Percentiles rank a stretch among this genome's conserved stretches.
Conservation (phyloP, 2,329 filamentous ascomycete species). For the Claviceps sp. region DNA sequence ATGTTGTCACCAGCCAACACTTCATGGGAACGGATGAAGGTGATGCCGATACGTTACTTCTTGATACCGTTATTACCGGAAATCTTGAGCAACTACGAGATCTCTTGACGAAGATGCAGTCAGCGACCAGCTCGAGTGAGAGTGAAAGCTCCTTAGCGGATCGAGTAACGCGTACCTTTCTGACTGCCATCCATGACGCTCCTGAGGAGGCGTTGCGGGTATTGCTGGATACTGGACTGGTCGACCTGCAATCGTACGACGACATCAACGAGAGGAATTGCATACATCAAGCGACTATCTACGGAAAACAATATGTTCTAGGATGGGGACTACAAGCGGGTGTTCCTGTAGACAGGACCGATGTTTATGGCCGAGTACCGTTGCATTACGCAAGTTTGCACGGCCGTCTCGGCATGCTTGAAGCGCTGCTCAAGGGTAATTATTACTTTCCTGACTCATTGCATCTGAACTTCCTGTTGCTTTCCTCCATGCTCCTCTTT, state of each 20-base stretch:
- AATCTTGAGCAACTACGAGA: slow-evolving; percentile 68
- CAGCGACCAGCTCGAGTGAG: slow-evolving; percentile 40
- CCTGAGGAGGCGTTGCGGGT: slow-evolving; percentile 62
- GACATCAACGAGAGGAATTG: slow-evolving; percentile 97
- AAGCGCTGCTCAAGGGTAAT: slow-evolving; percentile 53
- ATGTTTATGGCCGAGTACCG: slow-evolving; percentile 88
- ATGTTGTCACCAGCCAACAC: slow-evolving; percentile 52
- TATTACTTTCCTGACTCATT: not conserved
- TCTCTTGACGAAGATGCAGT: slow-evolving; percentile 60
- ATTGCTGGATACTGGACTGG: slow-evolving; percentile 65
- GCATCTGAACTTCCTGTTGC: not conserved
- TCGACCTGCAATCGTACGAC: slow-evolving; percentile 87
- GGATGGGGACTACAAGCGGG: slow-evolving; percentile 58
- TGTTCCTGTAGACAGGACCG: slow-evolving; percentile 66
- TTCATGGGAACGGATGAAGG: slow-evolving; percentile 68
- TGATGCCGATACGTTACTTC: slow-evolving; percentile 75
- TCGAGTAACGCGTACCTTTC: slow-evolving; percentile 76
- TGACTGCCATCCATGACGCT: slow-evolving; percentile 78
- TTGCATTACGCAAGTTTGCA: slow-evolving; percentile 96
- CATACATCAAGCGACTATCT: slow-evolving; percentile 91
- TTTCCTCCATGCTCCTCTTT: not conserved
- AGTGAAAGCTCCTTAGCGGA: slow-evolving; percentile 48
- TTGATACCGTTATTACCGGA: slow-evolving; percentile 75
- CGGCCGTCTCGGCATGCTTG: slow-evolving; percentile 72
- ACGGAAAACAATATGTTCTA: slow-evolving; percentile 70